Conservation (phyloP, 768 basidiomycete species). For the Boletus barrowsii region DNA sequence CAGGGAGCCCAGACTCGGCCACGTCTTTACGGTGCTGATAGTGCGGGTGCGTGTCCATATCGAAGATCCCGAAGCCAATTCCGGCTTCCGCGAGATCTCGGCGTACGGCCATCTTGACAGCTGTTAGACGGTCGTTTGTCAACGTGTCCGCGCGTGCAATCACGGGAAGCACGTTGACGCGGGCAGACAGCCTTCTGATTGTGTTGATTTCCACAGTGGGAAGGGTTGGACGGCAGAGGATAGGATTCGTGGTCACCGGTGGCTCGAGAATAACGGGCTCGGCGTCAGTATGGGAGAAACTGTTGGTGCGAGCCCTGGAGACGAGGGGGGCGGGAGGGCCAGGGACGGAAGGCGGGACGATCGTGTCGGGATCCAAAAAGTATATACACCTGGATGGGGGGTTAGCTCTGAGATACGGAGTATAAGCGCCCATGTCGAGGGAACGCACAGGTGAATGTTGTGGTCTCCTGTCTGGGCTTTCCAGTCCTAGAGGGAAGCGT, state of each 20-base stretch:
- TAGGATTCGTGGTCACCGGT: conserved; percentile 69
- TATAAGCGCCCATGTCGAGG: conserved; percentile 31
- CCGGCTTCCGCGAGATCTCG: conserved; percentile 80
- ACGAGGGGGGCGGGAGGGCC: conserved; percentile 66
- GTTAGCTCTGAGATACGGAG: conserved; percentile 17
- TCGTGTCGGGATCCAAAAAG: conserved; percentile 81
- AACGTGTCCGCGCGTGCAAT: conserved; percentile 78
- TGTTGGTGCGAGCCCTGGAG: conserved; percentile 65
- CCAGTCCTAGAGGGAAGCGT: conserved; percentile 52
- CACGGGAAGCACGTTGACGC: conserved; percentile 87
- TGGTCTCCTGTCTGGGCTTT: conserved; percentile 68
- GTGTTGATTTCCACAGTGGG: conserved; percentile 70
- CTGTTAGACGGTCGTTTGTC: conserved; percentile 76
- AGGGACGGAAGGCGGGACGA: conserved; percentile 67
- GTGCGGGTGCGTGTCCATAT: conserved; percentile 59
- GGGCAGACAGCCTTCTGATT: conserved; percentile 74
- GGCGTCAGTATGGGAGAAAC: conserved; percentile 67
- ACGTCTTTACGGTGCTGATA: conserved; percentile 44
- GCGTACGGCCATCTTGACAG: conserved; percentile 77
- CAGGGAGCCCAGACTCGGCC: conserved; percentile 38
- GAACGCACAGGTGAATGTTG: conserved; percentile 74
- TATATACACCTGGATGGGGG: conserved; percentile 66
- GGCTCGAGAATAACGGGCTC: conserved; percentile 81
- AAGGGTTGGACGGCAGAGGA: conserved; percentile 63
- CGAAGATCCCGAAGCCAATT: conserved; percentile 88